Evolutionary conservation across 2,329 filamentous ascomycete species (phyloP).

Genomic region (Beauveria pseudobassiana): DNA sequence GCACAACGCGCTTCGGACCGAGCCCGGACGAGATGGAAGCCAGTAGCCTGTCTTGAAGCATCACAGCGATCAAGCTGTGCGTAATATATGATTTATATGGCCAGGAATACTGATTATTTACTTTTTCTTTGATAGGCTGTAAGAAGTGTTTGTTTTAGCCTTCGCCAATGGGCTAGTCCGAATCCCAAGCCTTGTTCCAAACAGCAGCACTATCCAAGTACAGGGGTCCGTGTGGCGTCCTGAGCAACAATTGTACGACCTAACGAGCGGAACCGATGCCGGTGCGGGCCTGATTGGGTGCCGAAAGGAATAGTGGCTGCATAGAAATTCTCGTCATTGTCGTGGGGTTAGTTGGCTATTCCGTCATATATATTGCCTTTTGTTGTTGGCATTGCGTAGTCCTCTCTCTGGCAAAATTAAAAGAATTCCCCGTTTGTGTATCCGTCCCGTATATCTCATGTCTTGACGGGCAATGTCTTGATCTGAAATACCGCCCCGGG

Average conservation of each 20-base stretch:
- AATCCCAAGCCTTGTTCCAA: background rate
- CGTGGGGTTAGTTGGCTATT: background rate
- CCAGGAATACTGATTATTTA: slow-evolving; percentile 28
- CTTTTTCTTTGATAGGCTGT: slow-evolving; percentile 8
- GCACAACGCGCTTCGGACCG: slow-evolving; percentile 19
- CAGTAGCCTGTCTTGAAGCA: slow-evolving; percentile 19
- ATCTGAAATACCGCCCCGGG: slow-evolving; percentile 92
- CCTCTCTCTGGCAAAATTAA: background rate
- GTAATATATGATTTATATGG: slow-evolving; percentile 27
- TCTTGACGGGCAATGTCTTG: slow-evolving; percentile 67
- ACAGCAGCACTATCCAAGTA: background rate
- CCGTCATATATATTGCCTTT: background rate
- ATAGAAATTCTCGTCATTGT: background rate
- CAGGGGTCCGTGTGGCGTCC: background rate
- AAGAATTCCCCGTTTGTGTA: slow-evolving; percentile 6
- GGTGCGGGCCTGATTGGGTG: background rate
- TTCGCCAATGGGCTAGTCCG: background rate
- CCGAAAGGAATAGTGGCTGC: background rate
- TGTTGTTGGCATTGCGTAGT: background rate
- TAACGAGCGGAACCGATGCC: background rate
- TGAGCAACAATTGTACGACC: background rate
- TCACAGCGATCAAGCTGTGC: slow-evolving; percentile 28
- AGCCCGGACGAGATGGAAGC: slow-evolving; percentile 19
- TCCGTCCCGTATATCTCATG: slow-evolving; percentile 28
- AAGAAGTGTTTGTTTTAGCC: slow-evolving; percentile 5